These are phyloP conservation scores for Pleurotus eryngii DNA, from an alignment of 768 basidiomycete species.

Conservation along the genomic window DNA sequence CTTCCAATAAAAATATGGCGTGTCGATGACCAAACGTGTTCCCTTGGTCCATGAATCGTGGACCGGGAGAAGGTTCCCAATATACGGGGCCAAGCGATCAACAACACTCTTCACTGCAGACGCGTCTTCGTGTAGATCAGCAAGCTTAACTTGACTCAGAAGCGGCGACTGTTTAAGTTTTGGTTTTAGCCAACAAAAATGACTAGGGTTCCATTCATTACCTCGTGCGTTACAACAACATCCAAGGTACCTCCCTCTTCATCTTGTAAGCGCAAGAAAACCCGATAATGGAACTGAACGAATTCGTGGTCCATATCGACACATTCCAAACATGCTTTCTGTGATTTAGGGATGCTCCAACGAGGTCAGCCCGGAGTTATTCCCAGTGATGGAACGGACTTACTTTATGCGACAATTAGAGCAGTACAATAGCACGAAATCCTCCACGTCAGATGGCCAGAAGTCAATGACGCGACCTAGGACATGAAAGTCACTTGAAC, in stretches of 20 bases:
- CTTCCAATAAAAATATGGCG: constrained; percentile 1
- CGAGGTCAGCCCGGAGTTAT: background rate
- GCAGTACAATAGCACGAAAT: constrained; percentile 50
- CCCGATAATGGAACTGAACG: constrained; percentile 42
- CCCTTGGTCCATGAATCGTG: constrained; percentile 20
- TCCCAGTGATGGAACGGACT: constrained; percentile 14
- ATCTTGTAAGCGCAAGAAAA: constrained; percentile 53
- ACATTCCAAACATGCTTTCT: constrained; percentile 48
- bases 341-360: constrained; percentile 40
- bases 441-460: constrained; percentile 45
- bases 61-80: constrained; percentile 45
- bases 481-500: constrained; percentile 38
- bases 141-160: constrained; percentile 41
- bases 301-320: constrained; percentile 50
- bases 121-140: constrained; percentile 39
- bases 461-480: constrained; percentile 53
- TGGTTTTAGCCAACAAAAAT: background rate
- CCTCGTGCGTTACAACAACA: constrained; percentile 43
- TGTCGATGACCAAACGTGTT: background rate
- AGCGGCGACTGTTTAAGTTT: constrained; percentile 34
- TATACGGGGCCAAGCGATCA: constrained; percentile 37
- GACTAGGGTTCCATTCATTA: constrained; percentile 24
- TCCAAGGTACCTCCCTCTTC: constrained; percentile 36
- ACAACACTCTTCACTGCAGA: constrained; percentile 34
- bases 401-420: constrained; percentile 50